Evolutionary conservation across 2,329 filamentous ascomycete species (phyloP).

Genomic region (Periconia sp.): DNA sequence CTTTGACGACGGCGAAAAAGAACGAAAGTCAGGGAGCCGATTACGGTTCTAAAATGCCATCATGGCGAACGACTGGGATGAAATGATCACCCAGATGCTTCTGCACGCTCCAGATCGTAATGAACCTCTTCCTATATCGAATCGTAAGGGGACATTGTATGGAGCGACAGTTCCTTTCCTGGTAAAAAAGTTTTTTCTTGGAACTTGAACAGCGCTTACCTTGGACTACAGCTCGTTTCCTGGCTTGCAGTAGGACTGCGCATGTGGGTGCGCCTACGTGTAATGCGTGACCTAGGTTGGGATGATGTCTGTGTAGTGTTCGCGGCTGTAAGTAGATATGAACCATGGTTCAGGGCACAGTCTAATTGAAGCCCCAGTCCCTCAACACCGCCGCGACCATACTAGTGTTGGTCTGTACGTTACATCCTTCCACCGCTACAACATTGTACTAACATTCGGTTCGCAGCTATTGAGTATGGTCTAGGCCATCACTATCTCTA

Average conservation of each 20-base stretch:
- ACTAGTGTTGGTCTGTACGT: constrained; percentile 31
- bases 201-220: constrained; percentile 12
- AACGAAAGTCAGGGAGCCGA: too few relatives aligned
- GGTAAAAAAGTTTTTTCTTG: constrained; percentile 16
- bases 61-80: constrained; percentile 25
- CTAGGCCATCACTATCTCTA: constrained; percentile 43
- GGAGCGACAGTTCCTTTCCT: constrained; percentile 33
- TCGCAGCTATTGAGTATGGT: constrained; percentile 35
- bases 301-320: constrained; percentile 42
- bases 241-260: constrained; percentile 36
- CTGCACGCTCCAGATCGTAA: constrained; percentile 29
- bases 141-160: constrained; percentile 32
- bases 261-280: constrained; percentile 32
- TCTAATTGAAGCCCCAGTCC: too few relatives aligned
- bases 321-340: too few relatives aligned
- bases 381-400: constrained; percentile 32
- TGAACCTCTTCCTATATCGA: constrained; percentile 34
- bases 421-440: neutral
- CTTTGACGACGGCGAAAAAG: neutral
- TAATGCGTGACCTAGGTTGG: constrained; percentile 42
- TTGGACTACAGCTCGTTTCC: constrained; percentile 23
- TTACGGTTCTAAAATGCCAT: neutral
- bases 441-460: constrained; percentile 9
- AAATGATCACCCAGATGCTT: constrained; percentile 25
- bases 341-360: too few relatives aligned